phyloP scores from a whole-genome alignment of 768 basidiomycete genomes.

The Botryobasidium botryosum region DNA sequence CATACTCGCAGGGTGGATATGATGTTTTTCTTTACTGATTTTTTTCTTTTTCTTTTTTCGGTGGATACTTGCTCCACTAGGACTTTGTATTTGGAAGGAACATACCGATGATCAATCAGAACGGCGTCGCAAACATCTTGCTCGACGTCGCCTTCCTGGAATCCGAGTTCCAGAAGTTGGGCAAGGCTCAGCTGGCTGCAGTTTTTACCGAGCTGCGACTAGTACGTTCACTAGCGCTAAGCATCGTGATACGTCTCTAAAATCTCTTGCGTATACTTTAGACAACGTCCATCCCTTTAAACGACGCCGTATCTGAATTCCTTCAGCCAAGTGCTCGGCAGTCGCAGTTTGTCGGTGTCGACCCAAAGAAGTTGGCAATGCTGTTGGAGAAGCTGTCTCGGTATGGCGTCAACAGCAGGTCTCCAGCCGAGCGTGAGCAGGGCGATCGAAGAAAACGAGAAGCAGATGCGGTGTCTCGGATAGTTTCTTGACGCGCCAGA shows the following conservation, averaged over 20 bases:
- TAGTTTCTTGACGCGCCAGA: no score
- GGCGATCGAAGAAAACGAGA: constrained; percentile 62
- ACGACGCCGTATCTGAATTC: constrained; percentile 63
- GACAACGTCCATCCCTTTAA: constrained; percentile 52
- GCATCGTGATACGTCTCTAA: neutral
- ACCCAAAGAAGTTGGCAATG: constrained; percentile 52
- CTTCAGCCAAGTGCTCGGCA: constrained; percentile 54
- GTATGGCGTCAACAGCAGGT: constrained; percentile 45
- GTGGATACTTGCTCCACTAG: constrained; percentile 32
- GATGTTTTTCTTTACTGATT: neutral
- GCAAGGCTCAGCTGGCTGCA: constrained; percentile 46
- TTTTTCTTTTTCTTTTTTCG: neutral
- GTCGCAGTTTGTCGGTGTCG: constrained; percentile 44
- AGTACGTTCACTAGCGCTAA: constrained; percentile 28
- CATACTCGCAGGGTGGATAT: no score
- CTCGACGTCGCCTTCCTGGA: constrained; percentile 82
- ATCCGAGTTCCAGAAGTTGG: constrained; percentile 63
- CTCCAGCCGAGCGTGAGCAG: constrained; percentile 39
- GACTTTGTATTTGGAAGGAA: constrained; percentile 63
- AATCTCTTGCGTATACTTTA: neutral
- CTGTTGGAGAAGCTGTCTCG: constrained; percentile 66
- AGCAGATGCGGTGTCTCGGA: constrained; percentile 61
- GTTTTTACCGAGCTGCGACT: constrained; percentile 67
- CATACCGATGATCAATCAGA: constrained; percentile 69
- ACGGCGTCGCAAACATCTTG: constrained; percentile 70